Percentiles rank a stretch among this genome's conserved stretches.
Conservation (phyloP, 805 yeast genomes). For the Candida easanensis region DNA sequence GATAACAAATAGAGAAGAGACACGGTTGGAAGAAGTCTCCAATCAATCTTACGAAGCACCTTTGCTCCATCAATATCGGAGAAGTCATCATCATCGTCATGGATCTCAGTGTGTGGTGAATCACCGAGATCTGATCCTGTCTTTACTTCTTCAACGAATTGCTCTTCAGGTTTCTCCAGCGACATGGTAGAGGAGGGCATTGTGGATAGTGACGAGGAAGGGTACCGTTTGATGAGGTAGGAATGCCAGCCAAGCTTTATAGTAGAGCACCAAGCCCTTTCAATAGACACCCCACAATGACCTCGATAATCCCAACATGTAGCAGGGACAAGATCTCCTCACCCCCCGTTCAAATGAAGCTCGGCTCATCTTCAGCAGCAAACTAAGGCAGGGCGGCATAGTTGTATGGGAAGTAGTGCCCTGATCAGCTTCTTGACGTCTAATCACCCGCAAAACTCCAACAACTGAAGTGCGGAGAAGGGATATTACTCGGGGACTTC, state of each 20-base stretch:
- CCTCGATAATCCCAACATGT: background rate
- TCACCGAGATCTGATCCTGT: background rate
- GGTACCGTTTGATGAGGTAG: too few species aligned
- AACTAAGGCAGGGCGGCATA: background rate
- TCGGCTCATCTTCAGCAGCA: background rate
- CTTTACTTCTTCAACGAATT: slow-evolving; percentile 2
- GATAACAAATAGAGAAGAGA: slow-evolving; percentile 15
- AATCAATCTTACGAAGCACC: slow-evolving; percentile 19
- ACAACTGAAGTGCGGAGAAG: background rate
- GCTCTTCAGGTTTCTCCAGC: slow-evolving; percentile 6
- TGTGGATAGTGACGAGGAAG: background rate
- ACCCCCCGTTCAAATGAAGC: background rate
- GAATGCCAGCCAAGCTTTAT: too few species aligned
- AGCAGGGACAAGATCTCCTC: background rate
- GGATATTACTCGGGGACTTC: background rate
- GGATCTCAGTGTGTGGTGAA: background rate
- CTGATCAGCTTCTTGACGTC: background rate
- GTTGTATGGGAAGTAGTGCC: background rate
- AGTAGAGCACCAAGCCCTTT: background rate
- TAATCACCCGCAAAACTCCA: background rate
- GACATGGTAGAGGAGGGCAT: background rate
- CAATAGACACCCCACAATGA: background rate
- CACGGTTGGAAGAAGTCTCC: slow-evolving; percentile 16
- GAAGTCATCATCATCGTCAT: slow-evolving; percentile 7
- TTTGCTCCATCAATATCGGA: slow-evolving; percentile 12